Evolutionary conservation across 2,329 filamentous ascomycete genomes (phyloP).

Genomic region (Exophiala xenobiotica): DNA sequence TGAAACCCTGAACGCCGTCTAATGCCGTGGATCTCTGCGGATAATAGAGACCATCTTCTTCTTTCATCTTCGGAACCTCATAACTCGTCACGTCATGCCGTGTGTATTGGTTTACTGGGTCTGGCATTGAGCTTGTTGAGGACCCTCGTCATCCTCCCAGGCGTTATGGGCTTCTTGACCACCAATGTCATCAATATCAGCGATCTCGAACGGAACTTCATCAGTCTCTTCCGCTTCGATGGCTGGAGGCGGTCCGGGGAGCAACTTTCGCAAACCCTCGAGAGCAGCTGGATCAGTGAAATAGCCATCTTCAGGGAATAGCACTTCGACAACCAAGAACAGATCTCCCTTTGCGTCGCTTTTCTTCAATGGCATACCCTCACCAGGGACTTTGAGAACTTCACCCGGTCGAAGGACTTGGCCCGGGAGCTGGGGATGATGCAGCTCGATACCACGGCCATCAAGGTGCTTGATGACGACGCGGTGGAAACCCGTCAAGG

Average conservation of each 20-base stretch:
- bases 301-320: slow-evolving; percentile 88
- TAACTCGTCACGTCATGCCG: slow-evolving; percentile 6
- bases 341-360: slow-evolving; percentile 82
- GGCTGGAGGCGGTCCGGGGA: slow-evolving; percentile 64
- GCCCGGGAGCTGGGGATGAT: slow-evolving; percentile 72
- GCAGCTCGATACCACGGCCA: slow-evolving; percentile 81
- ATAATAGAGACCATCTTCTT: too few relatives aligned
- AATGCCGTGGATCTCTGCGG: too few relatives aligned
- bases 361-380: slow-evolving; percentile 92
- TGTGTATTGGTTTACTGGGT: slow-evolving; percentile 46
- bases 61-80: neutral
- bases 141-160: slow-evolving; percentile 53
- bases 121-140: slow-evolving; percentile 49
- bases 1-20: too few relatives aligned
- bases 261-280: slow-evolving; percentile 69
- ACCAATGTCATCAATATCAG: slow-evolving; percentile 70
- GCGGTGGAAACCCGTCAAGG: slow-evolving; percentile 83
- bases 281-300: slow-evolving; percentile 64
- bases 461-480: slow-evolving; percentile 91
- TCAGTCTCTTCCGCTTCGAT: slow-evolving; percentile 75
- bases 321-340: slow-evolving; percentile 79
- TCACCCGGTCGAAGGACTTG: slow-evolving; percentile 81
- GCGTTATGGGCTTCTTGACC: slow-evolving; percentile 43
- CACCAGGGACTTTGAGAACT: slow-evolving; percentile 78
- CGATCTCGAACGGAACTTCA: slow-evolving; percentile 83